phyloP scores from a whole-genome alignment of 768 basidiomycete species.

The Kwoniella sp. region DNA sequence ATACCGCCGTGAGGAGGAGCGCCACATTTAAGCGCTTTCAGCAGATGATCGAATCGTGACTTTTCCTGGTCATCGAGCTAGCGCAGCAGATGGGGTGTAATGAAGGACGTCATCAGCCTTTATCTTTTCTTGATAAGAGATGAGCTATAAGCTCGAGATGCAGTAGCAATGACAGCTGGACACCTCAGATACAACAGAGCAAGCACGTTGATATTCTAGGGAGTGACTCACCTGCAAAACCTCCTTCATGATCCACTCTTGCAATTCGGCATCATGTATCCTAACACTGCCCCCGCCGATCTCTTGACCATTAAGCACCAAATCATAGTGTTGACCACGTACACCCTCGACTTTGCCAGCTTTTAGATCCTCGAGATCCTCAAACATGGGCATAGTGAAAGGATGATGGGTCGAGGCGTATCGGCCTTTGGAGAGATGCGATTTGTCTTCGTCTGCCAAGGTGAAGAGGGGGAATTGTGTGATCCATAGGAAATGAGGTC shows the following conservation, averaged over 20 bases:
- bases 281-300: conserved; percentile 93
- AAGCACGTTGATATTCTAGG: too few relatives aligned
- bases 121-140: too few relatives aligned
- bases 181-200: too few relatives aligned
- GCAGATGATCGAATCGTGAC: conserved; percentile 75
- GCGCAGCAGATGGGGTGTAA: too few relatives aligned
- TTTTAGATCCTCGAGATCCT: conserved; percentile 79
- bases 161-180: too few relatives aligned
- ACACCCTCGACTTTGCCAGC: conserved; percentile 66
- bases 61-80: conserved; percentile 75
- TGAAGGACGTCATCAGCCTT: too few relatives aligned
- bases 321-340: conserved; percentile 93
- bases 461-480: conserved; percentile 95
- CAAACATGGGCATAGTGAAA: conserved; percentile 92
- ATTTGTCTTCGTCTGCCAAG: conserved; percentile 81
- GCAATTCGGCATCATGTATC: conserved; percentile 83
- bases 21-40: conserved; percentile 83
- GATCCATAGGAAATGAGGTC: conserved; percentile 88
- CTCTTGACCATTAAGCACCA: conserved; percentile 89
- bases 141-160: too few relatives aligned
- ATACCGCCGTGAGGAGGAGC: conserved; percentile 96
- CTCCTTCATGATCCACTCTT: conserved; percentile 75
- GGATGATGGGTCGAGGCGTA: conserved; percentile 95
- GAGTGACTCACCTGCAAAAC: conserved; percentile 71
- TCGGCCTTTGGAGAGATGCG: conserved; percentile 77